Evolutionary conservation across 2,329 filamentous ascomycete genomes (phyloP).

Genomic region (Pseudofabraea citricarpa): DNA sequence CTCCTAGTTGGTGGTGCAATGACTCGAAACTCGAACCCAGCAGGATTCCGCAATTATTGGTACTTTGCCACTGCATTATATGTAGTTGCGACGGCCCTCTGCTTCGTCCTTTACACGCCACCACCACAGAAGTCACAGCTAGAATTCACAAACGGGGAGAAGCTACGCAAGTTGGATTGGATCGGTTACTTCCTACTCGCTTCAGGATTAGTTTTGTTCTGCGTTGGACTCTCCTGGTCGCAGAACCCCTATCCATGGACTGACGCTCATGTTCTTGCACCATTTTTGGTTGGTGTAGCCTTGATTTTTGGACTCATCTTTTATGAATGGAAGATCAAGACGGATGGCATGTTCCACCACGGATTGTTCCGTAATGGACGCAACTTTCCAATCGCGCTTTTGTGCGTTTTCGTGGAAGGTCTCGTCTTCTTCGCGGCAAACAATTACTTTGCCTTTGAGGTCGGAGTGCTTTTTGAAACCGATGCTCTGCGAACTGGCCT

Average conservation of each 20-base stretch:
- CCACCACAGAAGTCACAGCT: slow-evolving; percentile 24
- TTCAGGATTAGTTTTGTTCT: slow-evolving; percentile 33
- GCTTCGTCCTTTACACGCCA: slow-evolving; percentile 29
- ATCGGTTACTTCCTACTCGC: slow-evolving; percentile 32
- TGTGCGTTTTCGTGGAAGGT: slow-evolving; percentile 34
- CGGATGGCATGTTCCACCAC: slow-evolving; percentile 37
- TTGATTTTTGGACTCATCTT: slow-evolving; percentile 18
- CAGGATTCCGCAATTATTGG: slow-evolving; percentile 32
- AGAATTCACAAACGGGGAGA: slow-evolving; percentile 24
- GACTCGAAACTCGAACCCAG: slow-evolving; percentile 22
- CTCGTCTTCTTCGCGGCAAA: slow-evolving; percentile 36
- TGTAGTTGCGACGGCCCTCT: slow-evolving; percentile 23
- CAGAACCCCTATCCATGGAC: slow-evolving; percentile 35
- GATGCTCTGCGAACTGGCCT: slow-evolving; percentile 29
- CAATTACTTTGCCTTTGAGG: slow-evolving; percentile 37
- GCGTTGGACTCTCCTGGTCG: slow-evolving; percentile 33
- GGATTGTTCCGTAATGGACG: slow-evolving; percentile 30
- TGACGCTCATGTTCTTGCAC: slow-evolving; percentile 30
- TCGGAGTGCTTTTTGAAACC: slow-evolving; percentile 20
- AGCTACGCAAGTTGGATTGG: slow-evolving; percentile 34
- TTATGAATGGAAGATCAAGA: slow-evolving; percentile 32
- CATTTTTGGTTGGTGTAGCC: slow-evolving; percentile 31
- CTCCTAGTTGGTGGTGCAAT: slow-evolving; percentile 32
- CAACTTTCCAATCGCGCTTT: slow-evolving; percentile 32
- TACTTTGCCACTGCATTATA: slow-evolving; percentile 30